Conservation (phyloP, 306 rosid species). For the Ceratonia siliqua region DNA sequence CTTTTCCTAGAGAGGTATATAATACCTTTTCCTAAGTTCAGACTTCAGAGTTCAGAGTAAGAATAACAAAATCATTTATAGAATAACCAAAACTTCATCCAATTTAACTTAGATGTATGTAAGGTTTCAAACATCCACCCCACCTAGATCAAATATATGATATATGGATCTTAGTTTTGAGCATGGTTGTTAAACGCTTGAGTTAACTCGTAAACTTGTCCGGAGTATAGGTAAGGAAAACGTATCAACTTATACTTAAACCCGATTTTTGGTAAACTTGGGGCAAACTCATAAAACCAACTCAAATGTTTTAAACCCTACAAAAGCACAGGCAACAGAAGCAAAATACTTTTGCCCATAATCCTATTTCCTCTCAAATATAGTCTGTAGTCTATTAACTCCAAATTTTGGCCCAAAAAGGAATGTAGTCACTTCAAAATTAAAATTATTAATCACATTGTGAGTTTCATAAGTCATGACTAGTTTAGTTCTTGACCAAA, state of each 20-base stretch:
- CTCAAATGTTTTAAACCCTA: too few species aligned
- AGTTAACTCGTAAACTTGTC: too few species aligned
- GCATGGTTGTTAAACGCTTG: too few species aligned
- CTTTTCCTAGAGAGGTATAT: not conserved
- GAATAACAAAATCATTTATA: not conserved
- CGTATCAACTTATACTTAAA: too few species aligned
- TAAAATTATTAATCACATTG: not conserved
- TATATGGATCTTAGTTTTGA: not conserved
- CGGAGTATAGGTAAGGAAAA: too few species aligned
- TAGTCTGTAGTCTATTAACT: not conserved
- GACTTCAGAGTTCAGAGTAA: too few species aligned
- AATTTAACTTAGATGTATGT: slow-evolving; percentile 4
- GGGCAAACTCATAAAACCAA: too few species aligned
- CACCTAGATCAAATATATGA: not conserved
- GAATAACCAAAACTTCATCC: not conserved
- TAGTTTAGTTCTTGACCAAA: not conserved
- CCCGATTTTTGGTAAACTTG: too few species aligned
- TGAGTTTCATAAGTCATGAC: not conserved
- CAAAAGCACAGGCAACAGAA: too few species aligned
- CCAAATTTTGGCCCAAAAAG: not conserved
- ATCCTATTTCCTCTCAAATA: not conserved
- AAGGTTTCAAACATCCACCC: not conserved
- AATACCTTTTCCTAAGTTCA: not conserved
- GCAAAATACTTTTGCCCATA: too few species aligned
- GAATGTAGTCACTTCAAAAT: not conserved